Conservation (phyloP, 805 yeast species). For the Candida quercuum region DNA sequence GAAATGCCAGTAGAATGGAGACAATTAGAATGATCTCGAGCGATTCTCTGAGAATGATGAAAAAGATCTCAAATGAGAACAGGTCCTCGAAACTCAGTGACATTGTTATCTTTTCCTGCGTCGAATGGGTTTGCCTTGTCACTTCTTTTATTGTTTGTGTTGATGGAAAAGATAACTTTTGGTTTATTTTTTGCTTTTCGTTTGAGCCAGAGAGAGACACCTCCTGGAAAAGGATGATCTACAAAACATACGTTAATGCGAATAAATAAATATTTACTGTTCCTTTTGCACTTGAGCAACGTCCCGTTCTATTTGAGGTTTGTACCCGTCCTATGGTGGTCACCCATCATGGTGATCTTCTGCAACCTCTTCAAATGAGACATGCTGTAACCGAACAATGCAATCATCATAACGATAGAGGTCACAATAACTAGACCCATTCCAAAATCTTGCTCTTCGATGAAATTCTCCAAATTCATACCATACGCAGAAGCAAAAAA, state of each 20-base stretch:
- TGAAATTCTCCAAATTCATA: slow-evolving; percentile 89
- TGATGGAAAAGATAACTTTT: slow-evolving; percentile 1
- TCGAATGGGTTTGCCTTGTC: no score
- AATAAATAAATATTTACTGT: no score
- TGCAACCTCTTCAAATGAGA: slow-evolving; percentile 59
- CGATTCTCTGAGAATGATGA: slow-evolving; percentile 69
- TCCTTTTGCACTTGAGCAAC: no score
- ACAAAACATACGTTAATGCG: no score
- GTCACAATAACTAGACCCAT: slow-evolving; percentile 43
- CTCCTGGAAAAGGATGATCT: no score
- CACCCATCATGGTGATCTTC: slow-evolving; percentile 64
- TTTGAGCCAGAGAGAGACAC: neutral
- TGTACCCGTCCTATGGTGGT: slow-evolving; percentile 12
- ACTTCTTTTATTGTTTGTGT: neutral
- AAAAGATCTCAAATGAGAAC: slow-evolving; percentile 70
- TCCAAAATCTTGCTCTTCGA: slow-evolving; percentile 77
- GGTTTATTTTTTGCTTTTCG: neutral
- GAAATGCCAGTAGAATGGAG: slow-evolving; percentile 66
- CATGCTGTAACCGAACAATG: slow-evolving; percentile 49
- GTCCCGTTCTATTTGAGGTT: no score
- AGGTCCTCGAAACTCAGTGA: slow-evolving; percentile 34
- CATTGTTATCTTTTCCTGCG: neutral
- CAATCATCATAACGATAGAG: slow-evolving; percentile 37
- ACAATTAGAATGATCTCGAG: slow-evolving; percentile 72
- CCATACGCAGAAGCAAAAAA: slow-evolving; percentile 88